Percentiles rank a stretch among this genome's conserved stretches.
These are phyloP conservation scores for Sicyos edulis DNA, from an alignment of 306 rosid species.

Conservation along the genomic window DNA sequence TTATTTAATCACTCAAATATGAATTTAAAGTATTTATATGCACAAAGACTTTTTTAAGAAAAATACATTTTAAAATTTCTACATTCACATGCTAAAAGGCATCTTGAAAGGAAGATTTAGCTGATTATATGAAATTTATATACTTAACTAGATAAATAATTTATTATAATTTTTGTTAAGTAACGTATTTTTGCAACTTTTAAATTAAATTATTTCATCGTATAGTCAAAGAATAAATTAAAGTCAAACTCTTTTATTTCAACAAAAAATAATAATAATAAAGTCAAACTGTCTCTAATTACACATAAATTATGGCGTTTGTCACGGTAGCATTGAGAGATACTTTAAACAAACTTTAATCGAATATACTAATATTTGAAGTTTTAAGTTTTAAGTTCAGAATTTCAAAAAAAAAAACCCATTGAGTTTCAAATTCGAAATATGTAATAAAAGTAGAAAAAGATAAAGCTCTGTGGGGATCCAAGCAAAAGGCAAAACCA, in stretches of 20 bases:
- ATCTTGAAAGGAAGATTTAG: neutral
- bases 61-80: neutral
- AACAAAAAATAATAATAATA: neutral
- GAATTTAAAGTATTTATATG: neutral
- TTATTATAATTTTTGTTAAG: neutral
- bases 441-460: slow-evolving; percentile 5
- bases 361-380: neutral
- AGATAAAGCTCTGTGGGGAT: neutral
- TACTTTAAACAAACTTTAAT: neutral
- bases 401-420: too few relatives aligned
- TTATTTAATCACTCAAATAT: neutral
- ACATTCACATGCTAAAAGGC: neutral
- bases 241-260: slow-evolving; percentile 1
- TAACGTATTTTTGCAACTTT: neutral
- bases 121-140: neutral
- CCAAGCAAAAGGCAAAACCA: neutral
- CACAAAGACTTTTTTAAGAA: neutral
- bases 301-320: neutral
- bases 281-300: neutral
- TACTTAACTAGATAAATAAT: neutral
- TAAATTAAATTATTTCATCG: neutral
- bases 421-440: neutral
- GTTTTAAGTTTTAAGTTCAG: neutral
- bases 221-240: neutral
- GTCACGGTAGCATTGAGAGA: neutral